Conservation (phyloP, 2,329 filamentous ascomycete species). For the Chaetomium olivaceum region DNA sequence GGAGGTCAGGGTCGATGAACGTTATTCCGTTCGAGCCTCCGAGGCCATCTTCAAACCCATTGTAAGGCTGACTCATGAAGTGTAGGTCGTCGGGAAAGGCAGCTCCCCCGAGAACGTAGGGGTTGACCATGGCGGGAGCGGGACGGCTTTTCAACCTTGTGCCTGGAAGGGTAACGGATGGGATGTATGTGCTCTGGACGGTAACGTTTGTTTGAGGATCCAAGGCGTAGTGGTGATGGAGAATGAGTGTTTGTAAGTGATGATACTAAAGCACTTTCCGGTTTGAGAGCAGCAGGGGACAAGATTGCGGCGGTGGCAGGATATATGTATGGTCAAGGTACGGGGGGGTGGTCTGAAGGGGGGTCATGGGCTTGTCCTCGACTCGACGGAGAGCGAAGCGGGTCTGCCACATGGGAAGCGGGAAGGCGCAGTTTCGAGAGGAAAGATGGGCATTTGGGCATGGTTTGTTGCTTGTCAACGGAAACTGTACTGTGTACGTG, state of each 20-base stretch:
- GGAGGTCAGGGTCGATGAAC: constrained; percentile 36
- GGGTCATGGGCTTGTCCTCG: not conserved
- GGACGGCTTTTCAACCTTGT: not conserved
- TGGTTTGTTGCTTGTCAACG: not conserved
- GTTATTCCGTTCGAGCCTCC: constrained; percentile 6
- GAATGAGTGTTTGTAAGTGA: not conserved
- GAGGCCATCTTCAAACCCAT: constrained; percentile 15
- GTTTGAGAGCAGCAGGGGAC: not conserved
- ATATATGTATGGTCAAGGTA: constrained; percentile 15
- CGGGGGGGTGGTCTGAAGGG: not conserved
- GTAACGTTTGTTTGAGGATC: not conserved
- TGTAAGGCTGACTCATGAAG: constrained; percentile 13
- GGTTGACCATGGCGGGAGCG: constrained; percentile 18
- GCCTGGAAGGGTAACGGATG: not conserved
- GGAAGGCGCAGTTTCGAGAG: not conserved
- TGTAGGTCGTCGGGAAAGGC: constrained; percentile 12
- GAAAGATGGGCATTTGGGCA: not conserved
- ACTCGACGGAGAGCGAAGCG: not conserved
- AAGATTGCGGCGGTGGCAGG: constrained; percentile 11
- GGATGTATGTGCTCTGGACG: not conserved
- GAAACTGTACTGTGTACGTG: not conserved
- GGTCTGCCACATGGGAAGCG: constrained; percentile 7
- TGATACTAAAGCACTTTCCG: not conserved
- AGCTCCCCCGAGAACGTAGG: constrained; percentile 9
- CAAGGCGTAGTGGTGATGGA: not conserved